Conservation (phyloP, 148 eudicot species). For the Drosera capensis region DNA sequence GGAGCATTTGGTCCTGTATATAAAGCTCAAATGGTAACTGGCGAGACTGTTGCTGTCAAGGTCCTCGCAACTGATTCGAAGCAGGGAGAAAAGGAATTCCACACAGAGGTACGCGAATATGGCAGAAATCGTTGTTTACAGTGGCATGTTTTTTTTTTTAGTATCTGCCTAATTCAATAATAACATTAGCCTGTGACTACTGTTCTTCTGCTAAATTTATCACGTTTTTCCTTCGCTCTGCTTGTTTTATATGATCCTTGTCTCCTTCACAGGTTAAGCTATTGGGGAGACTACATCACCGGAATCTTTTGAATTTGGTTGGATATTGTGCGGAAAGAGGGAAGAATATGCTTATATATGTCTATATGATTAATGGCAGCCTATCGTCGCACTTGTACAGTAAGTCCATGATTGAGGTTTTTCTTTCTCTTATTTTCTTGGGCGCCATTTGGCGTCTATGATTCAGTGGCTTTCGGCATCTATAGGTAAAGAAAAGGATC, state of each 20-base stretch:
- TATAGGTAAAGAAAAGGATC: constrained; percentile 53
- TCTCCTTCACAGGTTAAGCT: constrained; percentile 79
- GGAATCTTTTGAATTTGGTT: constrained; percentile 88
- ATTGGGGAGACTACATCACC: constrained; percentile 84
- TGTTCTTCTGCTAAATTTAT: too few relatives aligned
- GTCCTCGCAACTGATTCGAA: constrained; percentile 79
- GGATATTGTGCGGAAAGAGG: constrained; percentile 93
- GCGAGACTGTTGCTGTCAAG: constrained; percentile 91
- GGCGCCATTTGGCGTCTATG: too few relatives aligned
- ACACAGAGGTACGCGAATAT: constrained; percentile 77
- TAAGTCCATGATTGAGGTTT: too few relatives aligned
- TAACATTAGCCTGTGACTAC: too few relatives aligned
- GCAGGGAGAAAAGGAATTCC: constrained; percentile 87
- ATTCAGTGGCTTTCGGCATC: too few relatives aligned
- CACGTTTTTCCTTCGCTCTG: too few relatives aligned
- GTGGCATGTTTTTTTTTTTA: not conserved
- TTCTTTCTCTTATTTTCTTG: too few relatives aligned
- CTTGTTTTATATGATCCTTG: too few relatives aligned
- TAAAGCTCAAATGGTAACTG: constrained; percentile 77
- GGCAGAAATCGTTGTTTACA: too few relatives aligned
- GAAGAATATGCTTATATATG: constrained; percentile 77
- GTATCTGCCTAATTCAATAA: too few relatives aligned
- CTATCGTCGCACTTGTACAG: too few relatives aligned
- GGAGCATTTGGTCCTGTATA: constrained; percentile 97
- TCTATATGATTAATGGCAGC: too few relatives aligned